phyloP scores from a whole-genome alignment of 768 basidiomycete species.

The Butyriboletus loyo region DNA sequence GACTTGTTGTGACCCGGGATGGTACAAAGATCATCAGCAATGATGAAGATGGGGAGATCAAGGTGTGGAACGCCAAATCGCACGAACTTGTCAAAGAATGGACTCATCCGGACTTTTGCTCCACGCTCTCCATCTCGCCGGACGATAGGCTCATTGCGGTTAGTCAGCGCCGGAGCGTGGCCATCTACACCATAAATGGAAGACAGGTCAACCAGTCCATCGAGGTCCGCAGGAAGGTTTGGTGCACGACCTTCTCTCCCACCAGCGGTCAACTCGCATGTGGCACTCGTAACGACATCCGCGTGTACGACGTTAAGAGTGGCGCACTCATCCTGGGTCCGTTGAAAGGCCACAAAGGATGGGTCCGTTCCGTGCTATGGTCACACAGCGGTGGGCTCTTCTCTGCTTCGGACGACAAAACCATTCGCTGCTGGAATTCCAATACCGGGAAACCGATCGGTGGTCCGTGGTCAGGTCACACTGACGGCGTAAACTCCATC shows the following conservation, averaged over 20 bases:
- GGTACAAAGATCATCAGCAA: neutral
- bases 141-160: constrained; percentile 4
- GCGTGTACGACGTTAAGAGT: neutral
- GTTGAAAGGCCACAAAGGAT: neutral
- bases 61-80: neutral
- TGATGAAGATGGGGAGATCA: neutral
- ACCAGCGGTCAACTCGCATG: constrained; percentile 1
- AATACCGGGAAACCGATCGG: neutral
- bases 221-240: neutral
- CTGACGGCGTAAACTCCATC: neutral
- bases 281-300: neutral
- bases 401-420: neutral
- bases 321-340: neutral
- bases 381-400: constrained; percentile 4
- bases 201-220: neutral
- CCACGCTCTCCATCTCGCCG: neutral
- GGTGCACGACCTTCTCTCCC: constrained; percentile 7
- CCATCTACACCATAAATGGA: neutral
- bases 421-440: constrained; percentile 12
- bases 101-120: neutral
- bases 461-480: neutral
- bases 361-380: constrained; percentile 1
- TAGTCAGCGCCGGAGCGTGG: neutral
- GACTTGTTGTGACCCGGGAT: neutral
- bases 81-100: neutral